A percentile compares a stretch with the other conserved stretches of the same genome.
These are phyloP conservation scores for Ganoderma multipileum DNA, from an alignment of 1,284 basidiomycete species.

Conservation along the genomic window DNA sequence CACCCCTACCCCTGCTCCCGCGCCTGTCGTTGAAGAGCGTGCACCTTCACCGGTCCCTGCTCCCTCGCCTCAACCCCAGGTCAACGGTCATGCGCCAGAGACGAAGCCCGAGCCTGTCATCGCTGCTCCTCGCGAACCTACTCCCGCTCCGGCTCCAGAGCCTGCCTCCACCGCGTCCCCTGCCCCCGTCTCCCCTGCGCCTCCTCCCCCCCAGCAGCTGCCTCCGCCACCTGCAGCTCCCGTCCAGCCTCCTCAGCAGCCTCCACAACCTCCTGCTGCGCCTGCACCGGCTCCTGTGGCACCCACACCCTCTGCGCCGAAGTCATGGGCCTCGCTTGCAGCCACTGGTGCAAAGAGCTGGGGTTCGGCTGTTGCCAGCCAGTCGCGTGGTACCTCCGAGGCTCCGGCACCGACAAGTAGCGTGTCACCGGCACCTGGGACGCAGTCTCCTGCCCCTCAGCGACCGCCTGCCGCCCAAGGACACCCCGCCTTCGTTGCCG, in stretches of 20 bases:
- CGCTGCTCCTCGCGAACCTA: constrained; percentile 43
- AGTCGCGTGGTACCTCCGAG: constrained; percentile 75
- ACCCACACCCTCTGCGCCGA: constrained; percentile 55
- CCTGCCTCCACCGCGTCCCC: constrained; percentile 38
- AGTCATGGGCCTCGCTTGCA: constrained; percentile 92
- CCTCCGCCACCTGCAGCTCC: constrained; percentile 46
- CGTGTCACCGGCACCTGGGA: constrained; percentile 52
- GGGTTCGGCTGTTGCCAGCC: constrained; percentile 78
- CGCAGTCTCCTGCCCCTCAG: constrained; percentile 57
- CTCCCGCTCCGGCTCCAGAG: constrained; percentile 45
- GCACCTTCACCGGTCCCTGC: constrained; percentile 44
- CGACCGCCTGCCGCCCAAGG: constrained; percentile 40
- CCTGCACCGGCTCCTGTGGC: constrained; percentile 42
- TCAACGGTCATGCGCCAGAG: constrained; percentile 36
- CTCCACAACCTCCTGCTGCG: constrained; percentile 28
- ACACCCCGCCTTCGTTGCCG: constrained; percentile 62
- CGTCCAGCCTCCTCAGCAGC: constrained; percentile 43
- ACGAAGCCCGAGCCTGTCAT: constrained; percentile 46
- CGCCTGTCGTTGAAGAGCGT: constrained; percentile 42
- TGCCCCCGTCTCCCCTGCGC: constrained; percentile 42
- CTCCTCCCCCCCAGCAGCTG: constrained; percentile 52
- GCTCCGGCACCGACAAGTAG: constrained; percentile 51
- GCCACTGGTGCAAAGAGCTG: constrained; percentile 82
- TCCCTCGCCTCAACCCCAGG: constrained; percentile 35
- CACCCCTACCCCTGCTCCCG: constrained; percentile 34